Base-by-base conservation (phyloP, 192 early-diverging fungal species). In the Coemansia sp. region DNA sequence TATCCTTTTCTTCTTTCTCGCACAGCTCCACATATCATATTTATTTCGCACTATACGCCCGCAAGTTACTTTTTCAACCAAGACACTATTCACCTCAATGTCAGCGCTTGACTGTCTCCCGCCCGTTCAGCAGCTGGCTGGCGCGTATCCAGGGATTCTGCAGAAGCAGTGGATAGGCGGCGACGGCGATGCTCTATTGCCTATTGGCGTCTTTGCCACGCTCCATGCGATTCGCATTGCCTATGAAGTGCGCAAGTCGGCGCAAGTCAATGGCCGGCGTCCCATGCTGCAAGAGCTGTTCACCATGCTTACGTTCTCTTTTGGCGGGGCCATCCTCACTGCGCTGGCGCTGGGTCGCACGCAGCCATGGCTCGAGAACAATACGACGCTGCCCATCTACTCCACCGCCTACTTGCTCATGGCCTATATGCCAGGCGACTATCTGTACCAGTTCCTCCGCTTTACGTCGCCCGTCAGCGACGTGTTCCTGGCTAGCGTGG, bases 191-290 rank as follows among this genome's bases (percentile, higher is more conserved):
- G 66, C 73, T n/a, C 10, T 61, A 21, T 37, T 84, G 9, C 83
- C 83, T 12, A 66, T 84, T 9, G 76, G 77, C 64, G 75, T 84
- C n/a, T 76, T 79, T 59, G 73, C 76, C 42, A 84, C 83, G 20
- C 74, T 84, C n/a, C 83, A 84, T 43, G 83, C 78, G 25, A 14
- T 84, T 16, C 79, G 83, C 21, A 62, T 82, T 1, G 79, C 79
- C 34, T 84, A 82, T 62, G 83, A 84, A 58, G 83, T 84, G 64
- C 83, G 83, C 75, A 84, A 84, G 68, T 62, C 59, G 31, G 42
- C 73, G 62, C 72, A 82, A 23, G 42, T 50, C 0, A 62, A 16
- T 34, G 78, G 83, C 0, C 79, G 79, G 42, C 63, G 68, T n/a
- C 71, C 68, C 20, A 36, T 70, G 45, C 39, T 70, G 50, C 83